A percentile compares a stretch with the other conserved stretches of the same genome.
phyloP scores from a whole-genome alignment of 192 early-diverging fungal genomes.

The Spizellomyces sp. region DNA sequence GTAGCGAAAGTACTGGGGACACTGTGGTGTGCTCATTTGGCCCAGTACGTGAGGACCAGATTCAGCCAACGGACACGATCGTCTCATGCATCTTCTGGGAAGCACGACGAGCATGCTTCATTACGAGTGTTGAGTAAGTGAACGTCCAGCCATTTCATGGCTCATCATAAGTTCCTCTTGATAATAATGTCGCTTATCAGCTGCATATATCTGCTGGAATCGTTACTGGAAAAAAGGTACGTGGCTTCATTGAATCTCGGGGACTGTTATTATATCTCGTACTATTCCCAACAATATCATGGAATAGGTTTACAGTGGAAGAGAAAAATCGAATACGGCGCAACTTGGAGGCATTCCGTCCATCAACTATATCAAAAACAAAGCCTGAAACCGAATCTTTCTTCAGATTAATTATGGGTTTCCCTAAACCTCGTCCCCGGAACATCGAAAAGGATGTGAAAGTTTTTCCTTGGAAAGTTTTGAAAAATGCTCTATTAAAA shows the following conservation, averaged over 20 bases:
- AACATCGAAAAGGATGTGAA: slow-evolving; percentile 92
- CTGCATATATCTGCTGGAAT: slow-evolving; percentile 13
- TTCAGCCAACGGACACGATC: not conserved
- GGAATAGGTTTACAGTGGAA: slow-evolving; percentile 67
- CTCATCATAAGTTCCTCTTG: not conserved
- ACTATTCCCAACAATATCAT: not conserved
- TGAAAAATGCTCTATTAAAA: slow-evolving; percentile 73
- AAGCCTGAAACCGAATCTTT: slow-evolving; percentile 77
- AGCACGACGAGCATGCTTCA: slow-evolving; percentile 7
- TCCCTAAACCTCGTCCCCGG: slow-evolving; percentile 77
- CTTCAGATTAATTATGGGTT: slow-evolving; percentile 82
- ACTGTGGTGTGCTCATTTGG: too few relatives aligned
- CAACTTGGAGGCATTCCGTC: slow-evolving; percentile 80
- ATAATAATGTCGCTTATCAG: not conserved
- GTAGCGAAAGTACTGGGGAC: too few relatives aligned
- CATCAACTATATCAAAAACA: slow-evolving; percentile 75
- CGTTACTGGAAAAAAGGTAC: slow-evolving; percentile 2
- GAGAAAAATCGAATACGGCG: slow-evolving; percentile 88
- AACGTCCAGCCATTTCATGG: not conserved
- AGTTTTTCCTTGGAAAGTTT: slow-evolving; percentile 76
- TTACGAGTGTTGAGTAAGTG: slow-evolving; percentile 32
- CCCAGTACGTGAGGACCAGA: too few relatives aligned
- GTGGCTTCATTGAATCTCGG: not conserved
- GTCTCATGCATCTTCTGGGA: slow-evolving; percentile 28
- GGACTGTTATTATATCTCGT: not conserved